Conservation (phyloP, 176 grass and related monocot genomes). For the Cenchrus americanus region DNA sequence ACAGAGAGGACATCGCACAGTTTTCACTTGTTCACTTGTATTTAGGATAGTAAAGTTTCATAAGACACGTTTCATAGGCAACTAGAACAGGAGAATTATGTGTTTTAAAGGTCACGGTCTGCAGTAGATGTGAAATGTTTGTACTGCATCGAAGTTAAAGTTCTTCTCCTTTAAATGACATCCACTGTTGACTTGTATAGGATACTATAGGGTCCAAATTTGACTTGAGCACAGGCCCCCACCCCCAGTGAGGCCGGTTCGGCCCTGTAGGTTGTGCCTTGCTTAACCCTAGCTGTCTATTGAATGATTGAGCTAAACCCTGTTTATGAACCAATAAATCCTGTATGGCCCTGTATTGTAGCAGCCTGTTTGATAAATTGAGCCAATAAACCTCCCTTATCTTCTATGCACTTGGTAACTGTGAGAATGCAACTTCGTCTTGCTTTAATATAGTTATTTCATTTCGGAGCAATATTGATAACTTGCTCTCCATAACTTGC, state of each 20-base stretch:
- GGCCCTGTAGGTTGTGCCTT: background rate
- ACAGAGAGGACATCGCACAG: background rate
- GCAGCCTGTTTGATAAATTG: background rate
- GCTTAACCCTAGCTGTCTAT: background rate
- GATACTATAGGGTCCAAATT: background rate
- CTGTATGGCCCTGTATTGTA: background rate
- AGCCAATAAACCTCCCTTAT: background rate
- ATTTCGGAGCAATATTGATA: constrained; percentile 2
- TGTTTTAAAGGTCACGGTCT: background rate
- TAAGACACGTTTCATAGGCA: background rate
- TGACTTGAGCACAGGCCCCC: background rate
- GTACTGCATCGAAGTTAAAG: background rate
- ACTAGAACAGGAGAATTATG: background rate
- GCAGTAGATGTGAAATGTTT: background rate
- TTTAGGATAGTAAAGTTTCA: background rate
- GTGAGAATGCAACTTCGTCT: background rate
- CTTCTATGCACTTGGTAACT: background rate
- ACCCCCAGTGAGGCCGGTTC: background rate
- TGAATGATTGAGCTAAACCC: background rate
- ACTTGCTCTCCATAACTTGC: background rate
- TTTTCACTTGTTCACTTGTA: background rate
- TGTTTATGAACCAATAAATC: background rate
- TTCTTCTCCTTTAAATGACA: background rate
- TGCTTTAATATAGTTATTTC: constrained; percentile 35
- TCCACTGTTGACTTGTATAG: background rate